phyloP scores from a whole-genome alignment of 2,329 filamentous ascomycete genomes.

The Colletotrichum limetticola region DNA sequence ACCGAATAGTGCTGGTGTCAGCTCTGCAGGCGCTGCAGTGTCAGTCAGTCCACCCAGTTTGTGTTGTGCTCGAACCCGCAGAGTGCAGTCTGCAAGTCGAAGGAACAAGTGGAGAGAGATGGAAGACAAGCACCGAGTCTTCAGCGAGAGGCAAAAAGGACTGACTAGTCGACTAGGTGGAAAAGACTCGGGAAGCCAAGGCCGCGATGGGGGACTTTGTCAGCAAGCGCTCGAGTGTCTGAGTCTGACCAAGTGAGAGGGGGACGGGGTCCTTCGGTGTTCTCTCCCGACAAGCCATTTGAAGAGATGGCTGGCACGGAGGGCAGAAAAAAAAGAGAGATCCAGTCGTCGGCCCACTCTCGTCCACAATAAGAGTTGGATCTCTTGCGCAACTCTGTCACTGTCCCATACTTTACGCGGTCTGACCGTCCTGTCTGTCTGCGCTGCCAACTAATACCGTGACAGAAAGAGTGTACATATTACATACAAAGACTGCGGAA shows the following conservation, averaged over 20 bases:
- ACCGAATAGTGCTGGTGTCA: background rate
- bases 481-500: conserved; percentile 1
- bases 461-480: background rate
- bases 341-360: conserved; percentile 25
- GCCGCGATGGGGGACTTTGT: conserved; percentile 24
- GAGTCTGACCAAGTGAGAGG: conserved; percentile 9
- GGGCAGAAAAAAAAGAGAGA: conserved; percentile 4
- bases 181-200: conserved; percentile 17
- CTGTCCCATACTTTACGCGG: background rate
- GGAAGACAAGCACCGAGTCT: conserved; percentile 26
- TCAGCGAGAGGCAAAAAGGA: conserved; percentile 27
- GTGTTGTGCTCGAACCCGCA: conserved; percentile 18
- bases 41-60: background rate
- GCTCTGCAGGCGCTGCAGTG: background rate
- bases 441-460: background rate
- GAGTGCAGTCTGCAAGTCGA: conserved; percentile 12
- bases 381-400: conserved; percentile 3
- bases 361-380: conserved; percentile 27
- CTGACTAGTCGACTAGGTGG: background rate
- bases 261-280: conserved; percentile 23
- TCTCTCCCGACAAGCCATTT: conserved; percentile 25
- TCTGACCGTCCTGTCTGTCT: background rate
- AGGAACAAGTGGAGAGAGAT: background rate
- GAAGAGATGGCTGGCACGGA: background rate
- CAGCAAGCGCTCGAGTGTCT: conserved; percentile 14